Conservation (phyloP, 2,329 filamentous ascomycete genomes). For the Pseudocercospora pini-densiflorae region DNA sequence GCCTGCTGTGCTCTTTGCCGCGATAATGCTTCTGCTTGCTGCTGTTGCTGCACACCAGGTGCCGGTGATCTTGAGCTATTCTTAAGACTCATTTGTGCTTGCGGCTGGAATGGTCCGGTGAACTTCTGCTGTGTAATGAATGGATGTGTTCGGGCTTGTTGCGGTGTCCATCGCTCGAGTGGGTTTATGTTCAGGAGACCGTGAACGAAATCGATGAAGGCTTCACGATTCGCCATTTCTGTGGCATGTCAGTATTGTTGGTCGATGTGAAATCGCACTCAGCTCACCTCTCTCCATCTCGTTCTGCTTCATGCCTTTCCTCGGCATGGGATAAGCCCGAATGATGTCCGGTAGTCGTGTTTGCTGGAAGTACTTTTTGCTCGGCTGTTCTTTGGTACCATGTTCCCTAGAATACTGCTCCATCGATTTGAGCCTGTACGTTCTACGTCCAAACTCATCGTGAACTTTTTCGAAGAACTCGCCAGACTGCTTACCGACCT, state of each 20-base stretch:
- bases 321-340: constrained; percentile 95
- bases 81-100: constrained; percentile 96
- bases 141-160: constrained; percentile 94
- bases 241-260: constrained; percentile 28
- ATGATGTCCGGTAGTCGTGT: constrained; percentile 96
- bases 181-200: constrained; percentile 94
- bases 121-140: constrained; percentile 99
- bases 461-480: constrained; percentile 95
- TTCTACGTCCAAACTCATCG: constrained; percentile 91
- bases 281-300: constrained; percentile 90
- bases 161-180: constrained; percentile 94
- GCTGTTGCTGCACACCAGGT: constrained; percentile 92
- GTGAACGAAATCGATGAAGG: constrained; percentile 97
- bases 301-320: constrained; percentile 98
- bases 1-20: constrained; percentile 79
- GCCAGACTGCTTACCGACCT: constrained; percentile 96
- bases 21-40: constrained; percentile 90
- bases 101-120: constrained; percentile 92
- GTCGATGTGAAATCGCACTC: background rate
- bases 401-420: constrained; percentile 97
- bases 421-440: constrained; percentile 93
- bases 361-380: constrained; percentile 99
- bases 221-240: constrained; percentile 99
- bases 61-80: constrained; percentile 86
- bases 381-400: constrained; percentile 95